Evolutionary conservation across 2,329 filamentous ascomycete genomes (phyloP).

Genomic region (Ilyonectria destructans): DNA sequence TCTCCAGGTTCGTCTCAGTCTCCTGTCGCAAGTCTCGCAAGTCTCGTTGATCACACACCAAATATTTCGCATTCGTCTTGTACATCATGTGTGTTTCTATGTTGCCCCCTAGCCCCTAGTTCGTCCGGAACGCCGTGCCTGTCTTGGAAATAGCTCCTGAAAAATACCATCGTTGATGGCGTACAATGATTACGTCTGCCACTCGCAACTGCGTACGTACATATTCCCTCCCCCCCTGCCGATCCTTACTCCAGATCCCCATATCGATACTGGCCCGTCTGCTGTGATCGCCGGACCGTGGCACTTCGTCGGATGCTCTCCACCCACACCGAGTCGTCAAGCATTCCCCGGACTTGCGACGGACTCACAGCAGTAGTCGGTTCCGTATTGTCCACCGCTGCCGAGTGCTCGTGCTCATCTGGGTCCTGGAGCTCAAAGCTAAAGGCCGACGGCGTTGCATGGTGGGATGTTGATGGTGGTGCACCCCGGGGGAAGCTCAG

Average conservation of each 20-base stretch:
- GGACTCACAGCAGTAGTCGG: constrained; percentile 77
- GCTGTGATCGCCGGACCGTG: constrained; percentile 70
- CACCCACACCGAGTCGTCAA: constrained; percentile 93
- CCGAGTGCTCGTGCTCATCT: constrained; percentile 49
- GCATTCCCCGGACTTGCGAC: constrained; percentile 84
- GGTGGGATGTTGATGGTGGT: constrained; percentile 57
- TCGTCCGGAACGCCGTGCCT: constrained; percentile 43
- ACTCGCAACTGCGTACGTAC: constrained; percentile 3
- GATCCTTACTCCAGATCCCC: constrained; percentile 47
- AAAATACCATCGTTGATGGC: constrained; percentile 5
- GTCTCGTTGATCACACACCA: constrained; percentile 1
- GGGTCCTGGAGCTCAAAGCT: constrained; percentile 72
- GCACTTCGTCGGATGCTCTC: constrained; percentile 93
- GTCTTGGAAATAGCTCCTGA: constrained; percentile 33
- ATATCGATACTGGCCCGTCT: constrained; percentile 55
- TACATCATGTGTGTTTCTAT: constrained; percentile 32
- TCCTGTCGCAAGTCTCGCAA: constrained; percentile 10
- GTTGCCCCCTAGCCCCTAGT: constrained; percentile 28
- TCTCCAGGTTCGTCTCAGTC: neutral
- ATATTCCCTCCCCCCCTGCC: constrained; percentile 2
- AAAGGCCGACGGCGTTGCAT: constrained; percentile 68
- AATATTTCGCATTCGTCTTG: neutral
- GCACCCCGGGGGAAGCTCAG: constrained; percentile 69
- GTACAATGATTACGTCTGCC: constrained; percentile 27
- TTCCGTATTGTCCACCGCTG: constrained; percentile 62